Evolutionary conservation across 2,329 filamentous ascomycete genomes (phyloP).

Genomic region (Nemania sp.): DNA sequence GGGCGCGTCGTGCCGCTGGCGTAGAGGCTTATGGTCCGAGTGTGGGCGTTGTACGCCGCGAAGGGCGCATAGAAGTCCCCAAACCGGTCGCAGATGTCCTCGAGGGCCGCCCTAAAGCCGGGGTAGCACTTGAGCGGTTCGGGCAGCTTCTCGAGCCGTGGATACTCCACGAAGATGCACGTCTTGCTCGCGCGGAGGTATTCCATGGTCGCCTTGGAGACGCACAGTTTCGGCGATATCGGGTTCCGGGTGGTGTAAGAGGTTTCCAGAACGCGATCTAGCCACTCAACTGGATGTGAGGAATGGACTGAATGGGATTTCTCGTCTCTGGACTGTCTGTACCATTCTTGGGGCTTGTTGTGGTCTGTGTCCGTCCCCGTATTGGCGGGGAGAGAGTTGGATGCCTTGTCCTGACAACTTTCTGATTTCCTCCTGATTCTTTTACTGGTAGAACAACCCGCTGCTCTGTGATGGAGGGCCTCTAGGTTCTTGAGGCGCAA

Average conservation of each 20-base stretch:
- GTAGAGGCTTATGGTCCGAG: conserved; percentile 27
- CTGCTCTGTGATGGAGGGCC: not conserved
- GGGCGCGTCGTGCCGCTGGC: conserved; percentile 14
- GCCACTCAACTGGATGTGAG: conserved; percentile 26
- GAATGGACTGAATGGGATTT: not conserved
- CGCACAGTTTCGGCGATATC: conserved; percentile 13
- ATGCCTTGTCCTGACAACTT: not conserved
- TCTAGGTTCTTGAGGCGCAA: no score
- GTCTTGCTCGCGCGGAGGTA: conserved; percentile 5
- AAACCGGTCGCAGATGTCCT: conserved; percentile 30
- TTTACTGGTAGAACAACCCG: not conserved
- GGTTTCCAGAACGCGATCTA: conserved; percentile 33
- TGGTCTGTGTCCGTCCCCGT: not conserved
- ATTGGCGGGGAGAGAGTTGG: not conserved
- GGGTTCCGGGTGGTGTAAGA: conserved; percentile 27
- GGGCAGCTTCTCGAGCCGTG: not conserved
- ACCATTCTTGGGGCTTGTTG: not conserved
- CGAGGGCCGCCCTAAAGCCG: conserved; percentile 30
- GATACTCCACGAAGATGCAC: conserved; percentile 13
- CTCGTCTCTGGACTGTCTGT: not conserved
- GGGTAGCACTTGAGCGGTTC: conserved; percentile 29
- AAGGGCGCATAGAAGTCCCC: conserved; percentile 30
- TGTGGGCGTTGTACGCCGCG: conserved; percentile 27
- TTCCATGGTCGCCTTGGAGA: conserved; percentile 11
- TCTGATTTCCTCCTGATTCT: not conserved